Conservation (phyloP, 2,329 filamentous ascomycete genomes). For the Rhinocladiella mackenziei region DNA sequence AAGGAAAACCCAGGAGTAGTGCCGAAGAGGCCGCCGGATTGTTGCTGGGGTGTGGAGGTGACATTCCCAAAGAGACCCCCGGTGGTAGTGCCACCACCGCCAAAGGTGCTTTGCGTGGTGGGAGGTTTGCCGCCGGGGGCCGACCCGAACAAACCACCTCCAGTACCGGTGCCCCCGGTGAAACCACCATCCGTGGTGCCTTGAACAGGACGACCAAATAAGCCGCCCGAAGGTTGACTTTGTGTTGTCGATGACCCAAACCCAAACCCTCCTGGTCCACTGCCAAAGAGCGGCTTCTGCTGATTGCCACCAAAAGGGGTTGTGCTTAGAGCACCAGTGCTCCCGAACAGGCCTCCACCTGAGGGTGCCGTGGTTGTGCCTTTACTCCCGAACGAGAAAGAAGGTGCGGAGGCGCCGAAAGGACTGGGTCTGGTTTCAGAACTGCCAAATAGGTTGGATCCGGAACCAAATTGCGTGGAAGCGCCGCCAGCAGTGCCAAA, state of each 20-base stretch:
- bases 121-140: constrained; percentile 50
- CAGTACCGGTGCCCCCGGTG: constrained; percentile 34
- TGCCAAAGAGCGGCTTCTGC: constrained; percentile 29
- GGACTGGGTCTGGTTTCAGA: constrained; percentile 39
- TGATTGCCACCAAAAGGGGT: constrained; percentile 24
- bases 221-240: constrained; percentile 41
- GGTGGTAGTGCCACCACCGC: constrained; percentile 28
- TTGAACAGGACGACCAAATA: constrained; percentile 41
- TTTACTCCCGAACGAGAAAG: constrained; percentile 45
- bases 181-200: constrained; percentile 32
- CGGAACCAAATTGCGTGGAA: constrained; percentile 44
- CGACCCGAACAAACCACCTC: constrained; percentile 34
- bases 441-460: constrained; percentile 43
- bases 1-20: constrained; percentile 49
- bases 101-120: constrained; percentile 47
- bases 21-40: constrained; percentile 29
- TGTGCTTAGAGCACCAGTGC: constrained; percentile 30
- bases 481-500: constrained; percentile 43
- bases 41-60: constrained; percentile 37
- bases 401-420: constrained; percentile 42
- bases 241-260: constrained; percentile 35
- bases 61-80: constrained; percentile 42
- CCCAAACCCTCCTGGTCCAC: constrained; percentile 43
- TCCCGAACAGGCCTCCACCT: constrained; percentile 48
- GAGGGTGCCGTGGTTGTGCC: constrained; percentile 47